Percentiles rank a stretch among this genome's conserved stretches.
Conservation (phyloP, 257 asterid species). For the Scutellaria minor region DNA sequence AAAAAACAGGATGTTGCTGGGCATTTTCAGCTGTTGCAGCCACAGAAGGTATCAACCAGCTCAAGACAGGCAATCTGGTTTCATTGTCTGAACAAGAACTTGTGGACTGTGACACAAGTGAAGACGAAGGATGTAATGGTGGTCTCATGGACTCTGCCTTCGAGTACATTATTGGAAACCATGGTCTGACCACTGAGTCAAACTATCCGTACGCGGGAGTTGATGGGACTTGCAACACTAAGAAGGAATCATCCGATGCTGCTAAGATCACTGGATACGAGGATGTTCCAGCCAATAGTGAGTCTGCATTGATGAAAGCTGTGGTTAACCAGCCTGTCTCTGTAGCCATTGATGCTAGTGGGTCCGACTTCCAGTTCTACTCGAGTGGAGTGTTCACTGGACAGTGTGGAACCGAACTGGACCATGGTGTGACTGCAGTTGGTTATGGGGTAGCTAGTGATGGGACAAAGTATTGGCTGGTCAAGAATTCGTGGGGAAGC, state of each 20-base stretch:
- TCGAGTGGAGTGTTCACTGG: slow-evolving; percentile 46
- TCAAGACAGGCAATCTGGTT: slow-evolving; percentile 41
- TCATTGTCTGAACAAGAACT: slow-evolving; percentile 53
- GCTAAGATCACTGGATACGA: slow-evolving; percentile 46
- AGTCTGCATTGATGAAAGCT: slow-evolving; percentile 41
- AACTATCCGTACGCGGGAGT: slow-evolving; percentile 43
- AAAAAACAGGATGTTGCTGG: slow-evolving; percentile 43
- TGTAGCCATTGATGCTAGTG: slow-evolving; percentile 48
- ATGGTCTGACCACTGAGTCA: slow-evolving; percentile 44
- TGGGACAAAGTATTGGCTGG: slow-evolving; percentile 52
- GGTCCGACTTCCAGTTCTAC: slow-evolving; percentile 43
- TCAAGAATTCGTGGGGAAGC: slow-evolving; percentile 51
- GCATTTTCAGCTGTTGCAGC: slow-evolving; percentile 59
- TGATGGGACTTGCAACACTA: slow-evolving; percentile 40
- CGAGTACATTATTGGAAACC: slow-evolving; percentile 37
- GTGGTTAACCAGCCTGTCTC: slow-evolving; percentile 48
- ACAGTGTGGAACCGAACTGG: slow-evolving; percentile 44
- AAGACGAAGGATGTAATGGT: slow-evolving; percentile 44
- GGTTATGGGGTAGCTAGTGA: slow-evolving; percentile 42
- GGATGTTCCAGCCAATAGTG: slow-evolving; percentile 47
- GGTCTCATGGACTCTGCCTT: slow-evolving; percentile 43
- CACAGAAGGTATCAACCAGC: slow-evolving; percentile 47
- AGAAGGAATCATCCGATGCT: slow-evolving; percentile 20
- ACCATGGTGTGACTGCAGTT: slow-evolving; percentile 50
- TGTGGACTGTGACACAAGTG: slow-evolving; percentile 47